Evolutionary conservation across 768 basidiomycete genomes (phyloP).

Genomic region (Boletus insuetus): DNA sequence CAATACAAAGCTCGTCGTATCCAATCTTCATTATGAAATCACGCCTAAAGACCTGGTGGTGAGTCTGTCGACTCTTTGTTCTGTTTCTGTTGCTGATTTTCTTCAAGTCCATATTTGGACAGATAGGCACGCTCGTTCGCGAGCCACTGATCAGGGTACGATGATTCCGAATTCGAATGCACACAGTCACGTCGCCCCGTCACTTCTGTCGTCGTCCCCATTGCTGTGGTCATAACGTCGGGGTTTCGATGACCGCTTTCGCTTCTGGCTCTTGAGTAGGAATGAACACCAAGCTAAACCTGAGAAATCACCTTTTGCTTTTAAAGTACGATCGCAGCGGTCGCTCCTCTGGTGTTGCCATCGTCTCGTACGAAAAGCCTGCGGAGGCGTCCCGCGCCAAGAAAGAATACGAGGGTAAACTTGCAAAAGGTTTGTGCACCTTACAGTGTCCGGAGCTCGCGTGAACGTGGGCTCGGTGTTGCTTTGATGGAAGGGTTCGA

Average conservation of each 20-base stretch:
- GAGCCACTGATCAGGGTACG: constrained; percentile 96
- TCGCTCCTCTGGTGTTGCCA: constrained; percentile 82
- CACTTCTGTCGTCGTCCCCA: constrained; percentile 32
- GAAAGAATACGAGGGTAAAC: constrained; percentile 80
- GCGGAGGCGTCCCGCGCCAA: constrained; percentile 81
- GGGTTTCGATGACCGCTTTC: constrained; percentile 42
- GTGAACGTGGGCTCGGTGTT: not conserved
- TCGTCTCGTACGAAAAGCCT: constrained; percentile 73
- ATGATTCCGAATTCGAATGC: constrained; percentile 45
- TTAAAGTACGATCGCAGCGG: constrained; percentile 94
- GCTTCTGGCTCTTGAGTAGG: constrained; percentile 36
- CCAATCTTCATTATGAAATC: constrained; percentile 91
- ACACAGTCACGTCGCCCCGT: constrained; percentile 32
- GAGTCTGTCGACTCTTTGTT: constrained; percentile 29
- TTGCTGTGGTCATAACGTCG: constrained; percentile 24
- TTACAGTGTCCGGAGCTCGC: too few relatives aligned
- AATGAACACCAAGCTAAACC: constrained; percentile 52
- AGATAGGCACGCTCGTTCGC: constrained; percentile 88
- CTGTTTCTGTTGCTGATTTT: constrained; percentile 2
- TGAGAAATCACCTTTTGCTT: constrained; percentile 47
- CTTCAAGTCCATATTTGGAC: constrained; percentile 80
- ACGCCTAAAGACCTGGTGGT: constrained; percentile 87
- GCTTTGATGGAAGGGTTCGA: not conserved
- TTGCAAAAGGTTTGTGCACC: constrained; percentile 69
- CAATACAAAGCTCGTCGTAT: constrained; percentile 65